phyloP scores from a whole-genome alignment of 2,329 filamentous ascomycete species.

The Cladosporium sphaerospermum region DNA sequence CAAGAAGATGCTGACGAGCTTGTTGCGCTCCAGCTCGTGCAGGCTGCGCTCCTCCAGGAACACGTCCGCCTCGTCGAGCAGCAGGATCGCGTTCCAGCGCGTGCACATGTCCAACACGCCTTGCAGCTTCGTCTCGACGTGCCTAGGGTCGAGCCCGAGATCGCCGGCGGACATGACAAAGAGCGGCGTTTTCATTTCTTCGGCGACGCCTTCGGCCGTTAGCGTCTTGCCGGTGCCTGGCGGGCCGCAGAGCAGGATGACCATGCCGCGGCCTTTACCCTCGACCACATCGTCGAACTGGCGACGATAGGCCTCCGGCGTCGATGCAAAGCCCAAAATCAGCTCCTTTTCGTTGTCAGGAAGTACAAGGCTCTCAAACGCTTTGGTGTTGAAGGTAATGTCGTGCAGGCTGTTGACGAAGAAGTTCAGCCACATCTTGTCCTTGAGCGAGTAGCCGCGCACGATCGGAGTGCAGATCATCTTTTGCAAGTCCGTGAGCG shows the following conservation, averaged over 20 bases:
- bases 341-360: slow-evolving; percentile 42
- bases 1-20: slow-evolving; percentile 39
- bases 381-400: slow-evolving; percentile 40
- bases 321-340: slow-evolving; percentile 42
- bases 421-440: slow-evolving; percentile 40
- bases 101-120: slow-evolving; percentile 44
- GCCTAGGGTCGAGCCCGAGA: slow-evolving; percentile 38
- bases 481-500: slow-evolving; percentile 28
- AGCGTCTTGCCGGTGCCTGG: slow-evolving; percentile 50
- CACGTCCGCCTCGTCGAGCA: slow-evolving; percentile 47
- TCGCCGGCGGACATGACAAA: slow-evolving; percentile 47
- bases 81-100: slow-evolving; percentile 47
- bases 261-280: slow-evolving; percentile 48
- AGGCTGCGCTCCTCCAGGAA: slow-evolving; percentile 36
- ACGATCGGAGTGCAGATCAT: slow-evolving; percentile 29
- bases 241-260: slow-evolving; percentile 45
- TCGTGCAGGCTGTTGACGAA: slow-evolving; percentile 34
- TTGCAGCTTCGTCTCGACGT: slow-evolving; percentile 41
- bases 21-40: slow-evolving; percentile 40
- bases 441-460: slow-evolving; percentile 34
- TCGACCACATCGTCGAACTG: slow-evolving; percentile 46
- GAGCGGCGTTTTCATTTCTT: slow-evolving; percentile 46
- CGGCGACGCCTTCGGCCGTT: slow-evolving; percentile 46
- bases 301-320: slow-evolving; percentile 34
- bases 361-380: slow-evolving; percentile 46